phyloP scores from a whole-genome alignment of 345 rosid genomes.

The Hirschfeldia incana region DNA sequence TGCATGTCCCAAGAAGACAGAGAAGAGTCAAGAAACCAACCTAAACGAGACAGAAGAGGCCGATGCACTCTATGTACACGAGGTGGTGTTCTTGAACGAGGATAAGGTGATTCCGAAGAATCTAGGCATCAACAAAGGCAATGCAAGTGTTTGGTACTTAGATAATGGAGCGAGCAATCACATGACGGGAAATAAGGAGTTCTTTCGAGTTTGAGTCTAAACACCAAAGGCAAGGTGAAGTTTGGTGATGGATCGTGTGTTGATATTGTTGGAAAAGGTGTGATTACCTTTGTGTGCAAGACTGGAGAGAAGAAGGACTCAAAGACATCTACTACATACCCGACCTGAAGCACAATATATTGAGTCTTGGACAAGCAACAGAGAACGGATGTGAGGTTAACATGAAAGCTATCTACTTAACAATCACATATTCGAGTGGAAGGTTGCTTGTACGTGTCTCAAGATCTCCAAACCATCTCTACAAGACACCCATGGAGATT shows the following conservation, averaged over 20 bases:
- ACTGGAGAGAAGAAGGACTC: neutral
- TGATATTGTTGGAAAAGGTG: neutral
- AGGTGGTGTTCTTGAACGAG: no score
- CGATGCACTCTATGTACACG: no score
- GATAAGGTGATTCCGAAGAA: no score
- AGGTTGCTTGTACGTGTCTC: no score
- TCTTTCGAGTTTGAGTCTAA: neutral
- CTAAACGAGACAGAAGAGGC: neutral
- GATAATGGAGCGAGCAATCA: neutral
- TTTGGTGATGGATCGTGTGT: neutral
- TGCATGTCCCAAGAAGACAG: neutral
- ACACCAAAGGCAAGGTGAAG: neutral
- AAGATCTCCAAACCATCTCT: no score
- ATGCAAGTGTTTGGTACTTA: no score
- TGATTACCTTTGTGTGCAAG: neutral
- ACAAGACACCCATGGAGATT: no score
- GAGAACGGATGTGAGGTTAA: neutral
- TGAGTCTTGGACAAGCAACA: neutral
- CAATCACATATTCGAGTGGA: neutral
- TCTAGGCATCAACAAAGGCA: no score
- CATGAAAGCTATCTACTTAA: neutral
- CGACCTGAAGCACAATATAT: neutral
- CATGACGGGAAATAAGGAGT: neutral
- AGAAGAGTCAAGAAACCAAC: neutral
- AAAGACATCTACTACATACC: neutral